phyloP scores from a whole-genome alignment of 2,329 filamentous ascomycete species.

The Bipolaris gigantea region DNA sequence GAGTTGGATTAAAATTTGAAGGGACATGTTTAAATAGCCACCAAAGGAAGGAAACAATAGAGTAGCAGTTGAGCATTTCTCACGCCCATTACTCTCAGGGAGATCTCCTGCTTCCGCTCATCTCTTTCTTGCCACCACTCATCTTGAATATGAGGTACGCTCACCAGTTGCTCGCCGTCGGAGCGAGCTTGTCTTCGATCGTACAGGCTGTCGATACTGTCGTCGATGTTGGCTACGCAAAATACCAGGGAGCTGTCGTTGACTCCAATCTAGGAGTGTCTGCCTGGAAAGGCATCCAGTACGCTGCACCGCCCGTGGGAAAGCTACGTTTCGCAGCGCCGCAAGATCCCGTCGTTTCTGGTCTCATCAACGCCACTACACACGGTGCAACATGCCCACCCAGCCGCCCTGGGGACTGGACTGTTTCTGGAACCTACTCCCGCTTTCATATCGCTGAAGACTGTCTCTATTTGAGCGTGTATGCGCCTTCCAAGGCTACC shows the following conservation, averaged over 20 bases:
- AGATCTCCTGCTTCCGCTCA: not conserved
- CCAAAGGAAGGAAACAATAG: not conserved
- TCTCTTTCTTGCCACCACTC: not conserved
- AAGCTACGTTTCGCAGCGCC: conserved; percentile 67
- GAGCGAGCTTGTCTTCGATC: conserved; percentile 4
- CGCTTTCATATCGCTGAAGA: conserved; percentile 56
- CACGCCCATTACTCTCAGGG: not conserved
- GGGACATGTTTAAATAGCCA: not conserved
- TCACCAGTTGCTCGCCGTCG: not conserved
- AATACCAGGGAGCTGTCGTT: conserved; percentile 61
- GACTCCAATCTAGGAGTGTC: conserved; percentile 57
- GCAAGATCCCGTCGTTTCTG: conserved; percentile 39
- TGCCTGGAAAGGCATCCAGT: conserved; percentile 74
- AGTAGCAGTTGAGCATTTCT: not conserved
- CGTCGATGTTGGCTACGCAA: conserved; percentile 66
- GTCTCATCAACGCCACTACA: conserved; percentile 21
- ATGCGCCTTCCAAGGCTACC: conserved; percentile 59
- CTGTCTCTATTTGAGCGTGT: conserved; percentile 70
- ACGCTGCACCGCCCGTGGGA: conserved; percentile 68
- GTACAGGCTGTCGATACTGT: conserved; percentile 37
- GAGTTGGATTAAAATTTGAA: not conserved
- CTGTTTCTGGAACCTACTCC: conserved; percentile 10
- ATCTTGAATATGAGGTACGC: conserved; percentile 2
- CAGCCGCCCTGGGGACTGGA: conserved; percentile 25
- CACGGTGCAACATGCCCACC: conserved; percentile 44